These are phyloP conservation scores for Quercus berberidifolia DNA, from an alignment of 306 rosid genomes.

Conservation along the genomic window DNA sequence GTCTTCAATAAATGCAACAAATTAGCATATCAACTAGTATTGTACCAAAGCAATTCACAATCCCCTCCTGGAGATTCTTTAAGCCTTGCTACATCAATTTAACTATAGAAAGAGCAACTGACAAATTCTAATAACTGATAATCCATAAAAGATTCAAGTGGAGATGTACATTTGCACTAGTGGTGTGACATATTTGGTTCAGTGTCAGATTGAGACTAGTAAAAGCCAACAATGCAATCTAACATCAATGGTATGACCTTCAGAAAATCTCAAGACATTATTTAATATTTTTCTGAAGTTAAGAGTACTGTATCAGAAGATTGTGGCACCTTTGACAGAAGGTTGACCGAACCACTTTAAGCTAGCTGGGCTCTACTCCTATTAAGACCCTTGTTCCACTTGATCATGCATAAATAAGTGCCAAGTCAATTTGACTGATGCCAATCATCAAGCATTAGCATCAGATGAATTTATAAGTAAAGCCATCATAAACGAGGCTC, in stretches of 20 bases:
- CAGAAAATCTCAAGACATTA: not conserved
- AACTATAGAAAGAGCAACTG: not conserved
- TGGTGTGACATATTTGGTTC: no score
- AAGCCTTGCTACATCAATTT: not conserved
- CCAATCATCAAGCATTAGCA: not conserved
- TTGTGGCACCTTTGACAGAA: not conserved
- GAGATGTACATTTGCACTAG: no score
- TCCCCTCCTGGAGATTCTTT: not conserved
- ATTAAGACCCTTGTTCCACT: not conserved
- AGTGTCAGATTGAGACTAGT: not conserved
- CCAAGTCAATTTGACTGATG: not conserved
- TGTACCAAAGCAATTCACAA: not conserved
- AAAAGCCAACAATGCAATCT: not conserved
- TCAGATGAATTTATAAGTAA: not conserved
- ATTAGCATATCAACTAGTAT: slow-evolving; percentile 7
- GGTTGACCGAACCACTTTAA: not conserved
- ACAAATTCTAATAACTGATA: not conserved
- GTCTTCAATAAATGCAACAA: slow-evolving; percentile 4
- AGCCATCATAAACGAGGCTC: not conserved
- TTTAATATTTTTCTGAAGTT: not conserved
- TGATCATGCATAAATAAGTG: slow-evolving; percentile 1
- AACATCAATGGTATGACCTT: not conserved
- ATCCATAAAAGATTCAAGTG: not conserved
- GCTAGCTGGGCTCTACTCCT: not conserved
- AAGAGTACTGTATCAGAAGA: not conserved